A percentile compares a stretch with the other conserved stretches of the same genome.
Conservation (phyloP, 495 filamentous ascomycete genomes). For the Elaphomyces granulatus region DNA sequence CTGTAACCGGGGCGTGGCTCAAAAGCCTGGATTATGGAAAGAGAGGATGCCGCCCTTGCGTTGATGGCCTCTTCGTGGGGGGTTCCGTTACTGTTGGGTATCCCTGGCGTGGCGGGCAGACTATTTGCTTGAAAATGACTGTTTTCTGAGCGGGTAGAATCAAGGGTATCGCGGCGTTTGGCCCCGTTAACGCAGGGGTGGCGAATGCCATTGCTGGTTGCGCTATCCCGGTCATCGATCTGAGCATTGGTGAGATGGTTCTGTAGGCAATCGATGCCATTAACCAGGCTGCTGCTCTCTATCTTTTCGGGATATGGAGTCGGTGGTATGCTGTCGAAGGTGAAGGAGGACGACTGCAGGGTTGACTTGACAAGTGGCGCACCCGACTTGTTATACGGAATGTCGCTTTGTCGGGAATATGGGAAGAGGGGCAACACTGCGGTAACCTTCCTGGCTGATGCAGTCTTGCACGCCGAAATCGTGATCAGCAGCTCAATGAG, state of each 20-base stretch:
- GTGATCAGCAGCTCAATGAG: conserved; percentile 92
- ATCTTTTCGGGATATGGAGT: conserved; percentile 60
- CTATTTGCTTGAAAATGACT: conserved; percentile 12
- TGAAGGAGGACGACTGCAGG: conserved; percentile 50
- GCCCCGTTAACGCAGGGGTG: conserved; percentile 23
- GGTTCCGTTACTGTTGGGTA: no score
- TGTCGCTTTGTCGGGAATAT: conserved; percentile 86
- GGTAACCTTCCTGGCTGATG: conserved; percentile 79
- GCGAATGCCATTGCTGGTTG: conserved; percentile 26
- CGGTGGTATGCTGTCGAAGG: conserved; percentile 82
- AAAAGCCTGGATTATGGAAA: conserved; percentile 42
- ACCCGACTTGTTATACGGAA: conserved; percentile 89
- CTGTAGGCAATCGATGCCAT: conserved; percentile 48
- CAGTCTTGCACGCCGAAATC: conserved; percentile 94
- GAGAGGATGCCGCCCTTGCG: conserved; percentile 30
- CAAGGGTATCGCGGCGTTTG: conserved; percentile 45
- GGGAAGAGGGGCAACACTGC: conserved; percentile 93
- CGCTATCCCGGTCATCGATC: conserved; percentile 32
- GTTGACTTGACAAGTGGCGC: conserved; percentile 68
- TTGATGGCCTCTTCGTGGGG: conserved; percentile 40
- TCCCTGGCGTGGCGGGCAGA: conserved; percentile 1
- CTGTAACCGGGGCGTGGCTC: conserved; percentile 83
- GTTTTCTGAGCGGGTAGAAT: conserved; percentile 38
- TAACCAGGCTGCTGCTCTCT: conserved; percentile 46
- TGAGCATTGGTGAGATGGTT: conserved; percentile 49